These are phyloP conservation scores for Macrolepiota dolichaula DNA, from an alignment of 768 basidiomycete genomes.

Conservation along the genomic window DNA sequence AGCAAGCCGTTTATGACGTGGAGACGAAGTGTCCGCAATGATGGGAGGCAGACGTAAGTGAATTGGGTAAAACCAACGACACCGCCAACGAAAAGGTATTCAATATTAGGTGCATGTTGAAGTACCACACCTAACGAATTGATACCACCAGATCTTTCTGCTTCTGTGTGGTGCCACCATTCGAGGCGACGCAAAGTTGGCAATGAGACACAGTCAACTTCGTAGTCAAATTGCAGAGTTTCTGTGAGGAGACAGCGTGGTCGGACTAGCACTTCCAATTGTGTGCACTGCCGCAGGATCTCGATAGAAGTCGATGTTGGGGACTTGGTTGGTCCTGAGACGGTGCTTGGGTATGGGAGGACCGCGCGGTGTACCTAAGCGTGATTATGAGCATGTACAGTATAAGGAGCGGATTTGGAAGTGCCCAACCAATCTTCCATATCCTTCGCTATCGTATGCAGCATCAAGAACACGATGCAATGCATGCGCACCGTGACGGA, in stretches of 20 bases:
- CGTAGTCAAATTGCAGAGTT: constrained; percentile 47
- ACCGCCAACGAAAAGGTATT: constrained; percentile 57
- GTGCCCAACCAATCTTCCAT: constrained; percentile 28
- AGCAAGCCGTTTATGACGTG: constrained; percentile 46
- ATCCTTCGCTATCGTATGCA: constrained; percentile 24
- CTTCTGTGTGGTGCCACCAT: constrained; percentile 62
- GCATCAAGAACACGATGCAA: constrained; percentile 26
- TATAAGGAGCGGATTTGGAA: neutral
- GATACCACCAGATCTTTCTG: constrained; percentile 61
- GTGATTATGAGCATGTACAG: constrained; percentile 9
- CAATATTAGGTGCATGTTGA: constrained; percentile 47
- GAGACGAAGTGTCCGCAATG: constrained; percentile 53
- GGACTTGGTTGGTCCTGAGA: constrained; percentile 27
- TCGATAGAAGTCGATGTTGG: constrained; percentile 34
- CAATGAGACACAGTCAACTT: constrained; percentile 41
- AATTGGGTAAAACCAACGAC: constrained; percentile 26
- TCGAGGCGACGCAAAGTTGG: constrained; percentile 58
- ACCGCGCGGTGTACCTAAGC: constrained; percentile 51
- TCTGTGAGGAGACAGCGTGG: constrained; percentile 29
- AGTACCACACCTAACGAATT: constrained; percentile 58
- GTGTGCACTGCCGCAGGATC: constrained; percentile 45
- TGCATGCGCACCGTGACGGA: constrained; percentile 27
- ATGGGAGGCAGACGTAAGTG: constrained; percentile 34
- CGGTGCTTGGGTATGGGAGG: constrained; percentile 55
- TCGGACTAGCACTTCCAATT: constrained; percentile 54